phyloP scores from a whole-genome alignment of 2,329 filamentous ascomycete species.

The Fusarium pseudograminearum region DNA sequence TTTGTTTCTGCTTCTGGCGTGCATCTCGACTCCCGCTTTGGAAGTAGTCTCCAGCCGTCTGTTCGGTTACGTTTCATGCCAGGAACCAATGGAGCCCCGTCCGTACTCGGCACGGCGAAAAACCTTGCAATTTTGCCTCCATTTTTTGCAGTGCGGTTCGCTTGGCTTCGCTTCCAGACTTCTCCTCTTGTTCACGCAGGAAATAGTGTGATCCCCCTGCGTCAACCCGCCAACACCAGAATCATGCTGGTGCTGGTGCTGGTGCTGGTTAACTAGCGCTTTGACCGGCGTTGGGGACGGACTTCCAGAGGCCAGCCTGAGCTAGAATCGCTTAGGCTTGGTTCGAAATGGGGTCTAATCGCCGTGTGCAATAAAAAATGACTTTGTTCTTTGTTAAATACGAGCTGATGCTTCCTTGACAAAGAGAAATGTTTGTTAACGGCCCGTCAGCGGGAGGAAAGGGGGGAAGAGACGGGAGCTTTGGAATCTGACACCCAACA shows the following conservation, averaged over 20 bases:
- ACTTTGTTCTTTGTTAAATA: constrained; percentile 9
- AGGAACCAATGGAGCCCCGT: constrained; percentile 21
- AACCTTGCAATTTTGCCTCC: constrained; percentile 3
- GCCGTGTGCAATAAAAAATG: background rate
- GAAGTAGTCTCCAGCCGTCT: constrained; percentile 17
- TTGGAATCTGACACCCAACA: constrained; percentile 23
- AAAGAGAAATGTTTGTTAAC: constrained; percentile 26
- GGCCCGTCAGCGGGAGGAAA: constrained; percentile 30
- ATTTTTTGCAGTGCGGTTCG: background rate
- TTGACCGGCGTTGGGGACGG: constrained; percentile 21
- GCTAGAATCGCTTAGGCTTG: constrained; percentile 13
- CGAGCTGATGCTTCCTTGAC: constrained; percentile 1
- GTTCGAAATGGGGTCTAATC: constrained; percentile 12
- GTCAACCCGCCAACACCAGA: constrained; percentile 45
- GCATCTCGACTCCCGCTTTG: constrained; percentile 9
- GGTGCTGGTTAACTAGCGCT: constrained; percentile 32
- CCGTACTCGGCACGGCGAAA: constrained; percentile 23
- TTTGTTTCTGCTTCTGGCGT: background rate
- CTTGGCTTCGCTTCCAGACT: background rate
- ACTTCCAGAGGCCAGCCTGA: constrained; percentile 21
- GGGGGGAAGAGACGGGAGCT: constrained; percentile 10
- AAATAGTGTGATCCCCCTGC: constrained; percentile 41
- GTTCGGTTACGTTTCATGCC: constrained; percentile 8
- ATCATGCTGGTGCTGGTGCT: constrained; percentile 26
- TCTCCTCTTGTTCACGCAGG: constrained; percentile 17